Conservation (phyloP, 257 asterid species). For the Solanum sitiens region DNA sequence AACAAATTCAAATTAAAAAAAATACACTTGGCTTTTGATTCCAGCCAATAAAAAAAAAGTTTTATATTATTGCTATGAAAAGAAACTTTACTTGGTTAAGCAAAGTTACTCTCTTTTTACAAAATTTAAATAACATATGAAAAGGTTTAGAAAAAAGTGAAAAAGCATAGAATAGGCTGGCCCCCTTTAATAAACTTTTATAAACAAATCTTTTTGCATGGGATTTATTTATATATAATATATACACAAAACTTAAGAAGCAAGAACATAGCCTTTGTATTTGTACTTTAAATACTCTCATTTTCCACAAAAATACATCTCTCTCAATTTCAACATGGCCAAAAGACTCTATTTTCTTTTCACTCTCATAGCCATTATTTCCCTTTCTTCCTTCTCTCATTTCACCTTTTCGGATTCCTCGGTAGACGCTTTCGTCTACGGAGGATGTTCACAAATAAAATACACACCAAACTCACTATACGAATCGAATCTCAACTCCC, state of each 20-base stretch:
- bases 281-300: not conserved
- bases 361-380: not conserved
- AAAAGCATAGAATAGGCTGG: not conserved
- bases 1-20: not conserved
- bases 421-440: conserved; percentile 32
- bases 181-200: not conserved
- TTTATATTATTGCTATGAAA: not conserved
- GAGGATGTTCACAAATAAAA: conserved; percentile 70
- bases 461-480: conserved; percentile 50
- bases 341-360: not conserved
- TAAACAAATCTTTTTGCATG: not conserved
- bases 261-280: not conserved
- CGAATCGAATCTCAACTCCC: conserved; percentile 75
- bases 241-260: not conserved
- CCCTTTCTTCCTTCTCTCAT: conserved; percentile 13
- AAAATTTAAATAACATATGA: not conserved
- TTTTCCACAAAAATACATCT: not conserved
- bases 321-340: not conserved
- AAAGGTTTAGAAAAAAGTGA: not conserved
- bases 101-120: not conserved
- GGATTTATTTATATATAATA: too few species aligned
- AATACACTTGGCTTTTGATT: not conserved
- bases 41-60: not conserved
- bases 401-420: conserved; percentile 20
- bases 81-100: not conserved